Conservation (phyloP, 148 eudicot species). For the Gaultheria prostrata region DNA sequence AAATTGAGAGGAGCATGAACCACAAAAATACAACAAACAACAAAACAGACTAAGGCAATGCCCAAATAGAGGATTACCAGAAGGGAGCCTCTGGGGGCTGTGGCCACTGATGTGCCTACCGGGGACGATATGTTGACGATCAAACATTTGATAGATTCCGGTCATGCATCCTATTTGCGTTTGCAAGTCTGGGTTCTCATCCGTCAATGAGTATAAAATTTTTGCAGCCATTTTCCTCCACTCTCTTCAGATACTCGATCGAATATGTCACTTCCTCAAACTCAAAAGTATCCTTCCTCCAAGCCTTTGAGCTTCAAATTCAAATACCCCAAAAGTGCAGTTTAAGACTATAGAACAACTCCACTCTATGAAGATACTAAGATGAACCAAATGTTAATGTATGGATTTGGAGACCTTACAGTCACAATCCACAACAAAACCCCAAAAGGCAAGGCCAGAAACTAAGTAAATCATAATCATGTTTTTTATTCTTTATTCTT, state of each 20-base stretch:
- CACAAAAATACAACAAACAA: background rate
- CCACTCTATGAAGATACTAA: background rate
- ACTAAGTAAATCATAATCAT: slow-evolving; percentile 13
- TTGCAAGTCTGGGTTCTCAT: slow-evolving; percentile 87
- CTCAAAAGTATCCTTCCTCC: slow-evolving; percentile 8
- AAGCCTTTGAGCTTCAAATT: slow-evolving; percentile 1
- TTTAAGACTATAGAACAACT: background rate
- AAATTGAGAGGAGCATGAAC: slow-evolving; percentile 4
- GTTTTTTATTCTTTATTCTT: slow-evolving; percentile 2
- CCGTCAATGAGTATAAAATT: slow-evolving; percentile 80
- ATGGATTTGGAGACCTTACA: background rate
- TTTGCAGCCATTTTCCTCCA: slow-evolving; percentile 75
- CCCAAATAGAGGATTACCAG: slow-evolving; percentile 4
- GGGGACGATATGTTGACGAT: slow-evolving; percentile 52
- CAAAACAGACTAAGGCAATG: background rate
- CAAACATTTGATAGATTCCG: slow-evolving; percentile 75
- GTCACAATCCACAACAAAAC: background rate
- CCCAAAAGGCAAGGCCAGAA: slow-evolving; percentile 6
- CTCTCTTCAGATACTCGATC: slow-evolving; percentile 17
- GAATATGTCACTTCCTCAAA: background rate
- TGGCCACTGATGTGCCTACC: slow-evolving; percentile 41
- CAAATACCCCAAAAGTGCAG: background rate
- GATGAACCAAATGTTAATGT: background rate
- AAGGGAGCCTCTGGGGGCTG: background rate
- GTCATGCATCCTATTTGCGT: slow-evolving; percentile 92